phyloP scores from a whole-genome alignment of 441 rosid genomes.

The Rhodomyrtus psidioides region DNA sequence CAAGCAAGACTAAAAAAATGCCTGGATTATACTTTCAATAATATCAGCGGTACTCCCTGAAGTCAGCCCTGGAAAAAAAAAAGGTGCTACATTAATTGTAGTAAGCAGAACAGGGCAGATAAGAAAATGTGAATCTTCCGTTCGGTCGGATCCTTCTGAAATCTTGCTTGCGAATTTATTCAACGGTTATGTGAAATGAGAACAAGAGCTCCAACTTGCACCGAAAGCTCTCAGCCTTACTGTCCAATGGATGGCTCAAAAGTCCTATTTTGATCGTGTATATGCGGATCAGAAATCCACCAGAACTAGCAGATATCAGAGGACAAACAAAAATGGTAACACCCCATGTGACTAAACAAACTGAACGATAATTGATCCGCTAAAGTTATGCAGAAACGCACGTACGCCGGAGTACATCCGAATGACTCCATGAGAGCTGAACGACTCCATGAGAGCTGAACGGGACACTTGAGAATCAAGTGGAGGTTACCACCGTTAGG shows the following conservation, averaged over 20 bases:
- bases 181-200: not conserved
- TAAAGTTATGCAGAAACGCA: not conserved
- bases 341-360: not conserved
- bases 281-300: not conserved
- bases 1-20: too few species aligned
- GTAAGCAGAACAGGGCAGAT: too few species aligned
- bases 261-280: not conserved
- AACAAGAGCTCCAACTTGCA: not conserved
- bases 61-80: too few species aligned
- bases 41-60: too few species aligned
- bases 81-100: too few species aligned
- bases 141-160: not conserved
- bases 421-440: not conserved
- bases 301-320: not conserved
- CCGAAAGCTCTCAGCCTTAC: not conserved
- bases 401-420: not conserved
- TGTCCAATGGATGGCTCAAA: not conserved
- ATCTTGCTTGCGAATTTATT: not conserved
- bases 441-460: not conserved
- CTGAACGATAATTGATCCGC: not conserved
- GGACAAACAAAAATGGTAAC: not conserved
- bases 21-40: too few species aligned
- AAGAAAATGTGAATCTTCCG: too few species aligned
- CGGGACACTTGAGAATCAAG: not conserved
- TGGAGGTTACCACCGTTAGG: conserved; percentile 14